A percentile compares a stretch with the other conserved stretches of the same genome.
These are phyloP conservation scores for Fagus sylvatica DNA, from an alignment of 306 rosid species.

Conservation along the genomic window DNA sequence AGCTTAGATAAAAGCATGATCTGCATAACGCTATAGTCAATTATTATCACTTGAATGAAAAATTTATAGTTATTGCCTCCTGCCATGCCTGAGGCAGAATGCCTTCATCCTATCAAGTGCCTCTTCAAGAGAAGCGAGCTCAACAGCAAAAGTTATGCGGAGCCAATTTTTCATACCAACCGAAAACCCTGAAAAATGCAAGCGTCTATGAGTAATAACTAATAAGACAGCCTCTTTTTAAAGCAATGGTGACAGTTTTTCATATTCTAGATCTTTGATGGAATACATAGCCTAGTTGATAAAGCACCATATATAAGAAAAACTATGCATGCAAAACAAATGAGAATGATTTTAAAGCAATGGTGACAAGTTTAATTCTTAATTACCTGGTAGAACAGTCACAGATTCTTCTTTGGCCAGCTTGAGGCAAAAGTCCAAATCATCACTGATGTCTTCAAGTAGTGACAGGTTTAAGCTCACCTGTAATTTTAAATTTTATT, in stretches of 20 bases:
- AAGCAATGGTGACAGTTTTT: too few relatives aligned
- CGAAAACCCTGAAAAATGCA: constrained; percentile 43
- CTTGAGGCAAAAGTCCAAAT: background rate
- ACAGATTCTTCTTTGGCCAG: background rate
- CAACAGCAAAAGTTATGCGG: constrained; percentile 50
- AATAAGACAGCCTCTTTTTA: too few relatives aligned
- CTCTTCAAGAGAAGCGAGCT: constrained; percentile 43
- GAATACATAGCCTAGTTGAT: too few relatives aligned
- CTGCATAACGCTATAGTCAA: too few relatives aligned
- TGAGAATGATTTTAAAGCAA: too few relatives aligned
- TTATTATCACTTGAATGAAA: too few relatives aligned
- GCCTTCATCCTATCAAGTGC: constrained; percentile 43
- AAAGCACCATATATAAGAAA: too few relatives aligned
- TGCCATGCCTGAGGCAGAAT: constrained; percentile 45
- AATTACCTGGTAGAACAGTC: background rate
- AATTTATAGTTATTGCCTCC: background rate
- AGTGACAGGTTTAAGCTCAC: background rate
- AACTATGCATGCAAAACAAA: too few relatives aligned
- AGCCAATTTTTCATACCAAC: constrained; percentile 58
- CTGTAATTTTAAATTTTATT: background rate
- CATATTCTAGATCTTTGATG: too few relatives aligned
- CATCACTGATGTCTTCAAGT: background rate
- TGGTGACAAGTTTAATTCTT: background rate
- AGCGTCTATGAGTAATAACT: too few relatives aligned
- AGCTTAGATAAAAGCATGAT: too few relatives aligned